Base-by-base conservation (phyloP, 768 basidiomycete genomes). In the Psilocybe sp. region DNA sequence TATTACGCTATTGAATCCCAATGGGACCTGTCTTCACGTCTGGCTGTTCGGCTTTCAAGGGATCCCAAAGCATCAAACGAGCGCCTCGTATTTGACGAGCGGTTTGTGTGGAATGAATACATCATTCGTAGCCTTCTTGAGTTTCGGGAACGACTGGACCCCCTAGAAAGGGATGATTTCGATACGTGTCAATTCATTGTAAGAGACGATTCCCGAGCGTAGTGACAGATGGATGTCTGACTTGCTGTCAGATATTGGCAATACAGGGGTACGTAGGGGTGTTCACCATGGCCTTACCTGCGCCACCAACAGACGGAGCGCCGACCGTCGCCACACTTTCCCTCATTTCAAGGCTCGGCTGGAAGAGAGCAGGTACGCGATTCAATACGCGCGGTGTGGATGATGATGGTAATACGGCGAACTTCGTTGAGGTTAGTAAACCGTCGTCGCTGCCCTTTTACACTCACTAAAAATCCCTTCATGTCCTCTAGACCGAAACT, bases 371-470 rank as follows among this genome's bases (percentile, higher is more conserved):
- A 19, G 97, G 97, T 3, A 98, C 97, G 15, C 82, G 97, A 35
- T 99, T 98, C 73, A 98, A 97, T 65, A 94, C 94, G 11, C 81
- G 96, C 50, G 96, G 96, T 1, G 89, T 98, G 9, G 95, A 98
- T 62, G 95, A 97, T 63, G 90, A 94, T 55, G 93, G 95, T 34
- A 85, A 94, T 63, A 88, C 87, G 28, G 96, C 96, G 31, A 98
- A 98, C 63, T 98, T 97, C 67, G 96, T 96, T 6, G 97, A 99
- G 81, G 92, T 85, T 58, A 47, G 80, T 56, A 44, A 39, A 11
- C 34, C 40, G 36, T 50, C 28, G 32, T 44, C 44, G 5, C 33
- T 20, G 16, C 47, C 33, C 15, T 57, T 31, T 38, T 49, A 46
- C 20, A 51, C 54, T 15, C 53, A 54, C 54, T 46, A 51, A 44